Base-by-base conservation (phyloP, 2,329 filamentous ascomycete genomes). In the Cryoendolithus antarcticus region DNA sequence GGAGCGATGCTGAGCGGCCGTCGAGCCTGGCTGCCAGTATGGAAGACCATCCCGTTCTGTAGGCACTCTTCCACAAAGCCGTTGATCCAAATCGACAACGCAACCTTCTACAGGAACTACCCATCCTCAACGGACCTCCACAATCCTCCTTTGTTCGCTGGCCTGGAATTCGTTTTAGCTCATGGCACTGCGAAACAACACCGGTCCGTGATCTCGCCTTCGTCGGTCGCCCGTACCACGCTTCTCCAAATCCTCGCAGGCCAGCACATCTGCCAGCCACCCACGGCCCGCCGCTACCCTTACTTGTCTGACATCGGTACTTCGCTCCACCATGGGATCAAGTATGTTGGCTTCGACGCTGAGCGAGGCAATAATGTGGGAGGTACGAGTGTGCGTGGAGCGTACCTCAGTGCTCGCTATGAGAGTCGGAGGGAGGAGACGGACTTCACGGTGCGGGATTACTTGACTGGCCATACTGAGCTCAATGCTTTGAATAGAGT, bases 331-430 rank as follows among this genome's bases (percentile, higher is more conserved):
- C 70, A 70, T 47, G 86, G 86, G 0, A 81, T 98, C 42, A 79
- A 80, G 50, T 89, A 94, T 66, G 86, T 96, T 7, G 89, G 91
- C 0, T 96, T 96, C 54, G 83, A 86, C 54, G 77, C 76, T 2
- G 82, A 88, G 49, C 71, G 76, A 19, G 70, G 71, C 4, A 63
- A 69, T 35, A 46, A 35, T 27, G 63, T 74, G 9, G 63, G 73
- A 4, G 70, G 72, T 2, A 65, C 65, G n/a, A 68, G 69, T 4
- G 70, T 72, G 0, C 69, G 75, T n/a, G 82, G 82, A 12, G 80
- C 86, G 4, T 95, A 95, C 57, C 65, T 96, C 11, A 86, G 84
- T 43, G 86, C 86, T 10, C 72, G 91, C 30, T 98, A 96, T 58
- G 91, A 98, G 67, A 88, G 82, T 43, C 69, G 81, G 30, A 72